A percentile compares a stretch with the other conserved stretches of the same genome.
phyloP scores from a whole-genome alignment of 2,329 filamentous ascomycete species.

The Celoporthe dispersa region DNA sequence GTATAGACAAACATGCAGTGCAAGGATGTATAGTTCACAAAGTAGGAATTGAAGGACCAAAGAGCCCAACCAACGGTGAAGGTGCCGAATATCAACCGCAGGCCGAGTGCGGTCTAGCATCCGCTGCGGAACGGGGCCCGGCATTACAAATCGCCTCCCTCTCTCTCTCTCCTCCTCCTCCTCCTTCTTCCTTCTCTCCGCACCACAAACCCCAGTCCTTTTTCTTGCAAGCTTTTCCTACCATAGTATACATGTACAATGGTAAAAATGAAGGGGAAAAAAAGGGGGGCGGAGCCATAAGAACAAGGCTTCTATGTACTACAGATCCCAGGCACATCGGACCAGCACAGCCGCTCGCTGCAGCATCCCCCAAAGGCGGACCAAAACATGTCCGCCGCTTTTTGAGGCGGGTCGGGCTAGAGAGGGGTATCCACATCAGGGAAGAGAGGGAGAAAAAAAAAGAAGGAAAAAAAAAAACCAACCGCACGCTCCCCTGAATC shows the following conservation, averaged over 20 bases:
- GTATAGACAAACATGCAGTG: neutral
- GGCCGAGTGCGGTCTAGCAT: neutral
- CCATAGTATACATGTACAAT: neutral
- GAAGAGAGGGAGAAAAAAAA: too few relatives aligned
- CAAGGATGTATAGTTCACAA: neutral
- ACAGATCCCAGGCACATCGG: neutral
- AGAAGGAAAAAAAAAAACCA: too few relatives aligned
- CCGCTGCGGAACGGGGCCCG: neutral
- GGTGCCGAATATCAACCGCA: neutral
- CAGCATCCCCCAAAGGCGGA: neutral
- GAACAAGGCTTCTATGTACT: too few relatives aligned
- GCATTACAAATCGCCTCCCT: constrained; percentile 3
- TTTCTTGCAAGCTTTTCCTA: neutral
- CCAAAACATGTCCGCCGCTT: neutral
- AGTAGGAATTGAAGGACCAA: neutral
- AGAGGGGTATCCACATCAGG: neutral
- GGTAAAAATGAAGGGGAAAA: neutral
- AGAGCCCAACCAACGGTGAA: neutral
- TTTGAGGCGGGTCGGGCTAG: neutral
- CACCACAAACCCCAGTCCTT: neutral
- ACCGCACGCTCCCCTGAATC: neutral
- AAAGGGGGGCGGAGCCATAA: neutral
- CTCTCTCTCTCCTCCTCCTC: neutral
- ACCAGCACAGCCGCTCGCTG: neutral
- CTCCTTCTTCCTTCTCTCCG: neutral